phyloP scores from a whole-genome alignment of 2,329 filamentous ascomycete species.

The Cladosporium sp. region DNA sequence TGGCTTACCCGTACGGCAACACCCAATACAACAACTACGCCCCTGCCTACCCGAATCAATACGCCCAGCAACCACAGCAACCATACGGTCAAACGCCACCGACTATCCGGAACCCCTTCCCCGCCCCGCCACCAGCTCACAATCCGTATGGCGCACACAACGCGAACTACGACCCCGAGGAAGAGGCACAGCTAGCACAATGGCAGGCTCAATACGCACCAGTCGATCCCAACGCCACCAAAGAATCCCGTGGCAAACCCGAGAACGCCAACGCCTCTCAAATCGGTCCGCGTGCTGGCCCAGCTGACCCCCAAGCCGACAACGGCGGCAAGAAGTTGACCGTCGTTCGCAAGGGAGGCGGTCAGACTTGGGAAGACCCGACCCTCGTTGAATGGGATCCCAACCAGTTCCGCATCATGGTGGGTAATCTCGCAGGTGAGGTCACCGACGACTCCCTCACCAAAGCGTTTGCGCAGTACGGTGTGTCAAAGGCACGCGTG shows the following conservation, averaged over 20 bases:
- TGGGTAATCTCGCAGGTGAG: constrained; percentile 93
- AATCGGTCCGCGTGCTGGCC: constrained; percentile 2
- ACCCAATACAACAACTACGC: constrained; percentile 19
- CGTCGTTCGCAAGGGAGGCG: constrained; percentile 80
- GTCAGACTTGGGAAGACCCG: constrained; percentile 86
- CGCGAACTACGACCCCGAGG: constrained; percentile 60
- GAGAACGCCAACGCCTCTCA: constrained; percentile 6
- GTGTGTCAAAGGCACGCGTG: constrained; percentile 86
- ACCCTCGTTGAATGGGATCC: constrained; percentile 93
- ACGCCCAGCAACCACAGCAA: constrained; percentile 38
- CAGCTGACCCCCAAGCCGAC: constrained; percentile 19
- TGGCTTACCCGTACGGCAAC: constrained; percentile 12
- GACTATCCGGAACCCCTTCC: constrained; percentile 77
- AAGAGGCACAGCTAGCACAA: constrained; percentile 85
- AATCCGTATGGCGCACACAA: constrained; percentile 25
- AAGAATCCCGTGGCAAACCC: constrained; percentile 2
- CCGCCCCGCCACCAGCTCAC: constrained; percentile 47
- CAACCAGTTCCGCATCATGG: constrained; percentile 86
- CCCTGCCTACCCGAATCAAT: constrained; percentile 31
- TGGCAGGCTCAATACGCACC: constrained; percentile 61
- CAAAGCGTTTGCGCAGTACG: constrained; percentile 90
- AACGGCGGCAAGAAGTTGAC: constrained; percentile 57
- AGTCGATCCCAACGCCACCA: not conserved
- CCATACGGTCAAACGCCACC: constrained; percentile 42
- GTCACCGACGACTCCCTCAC: constrained; percentile 92